A percentile compares a stretch with the other conserved stretches of the same genome.
Conservation (phyloP, 805 yeast genomes). For the Candida silvatica region DNA sequence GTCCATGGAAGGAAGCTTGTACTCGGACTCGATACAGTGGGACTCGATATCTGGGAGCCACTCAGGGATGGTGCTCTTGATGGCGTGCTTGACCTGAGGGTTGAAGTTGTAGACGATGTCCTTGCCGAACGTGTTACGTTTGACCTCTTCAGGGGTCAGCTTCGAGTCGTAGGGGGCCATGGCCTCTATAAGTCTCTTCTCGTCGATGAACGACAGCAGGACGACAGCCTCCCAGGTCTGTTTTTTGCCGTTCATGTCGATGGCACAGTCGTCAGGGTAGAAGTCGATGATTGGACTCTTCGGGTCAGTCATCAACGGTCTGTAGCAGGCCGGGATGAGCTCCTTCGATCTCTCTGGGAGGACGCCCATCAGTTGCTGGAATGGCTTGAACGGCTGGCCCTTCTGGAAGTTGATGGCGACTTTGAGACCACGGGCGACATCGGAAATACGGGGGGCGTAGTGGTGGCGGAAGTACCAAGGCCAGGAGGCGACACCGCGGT, state of each 20-base stretch:
- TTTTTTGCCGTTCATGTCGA: conserved; percentile 90
- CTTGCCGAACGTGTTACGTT: conserved; percentile 67
- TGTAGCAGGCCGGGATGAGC: conserved; percentile 69
- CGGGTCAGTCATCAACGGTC: conserved; percentile 79
- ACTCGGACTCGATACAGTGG: conserved; percentile 62
- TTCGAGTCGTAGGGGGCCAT: conserved; percentile 56
- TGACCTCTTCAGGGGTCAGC: conserved; percentile 60
- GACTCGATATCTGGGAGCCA: conserved; percentile 73
- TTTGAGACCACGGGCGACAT: conserved; percentile 64
- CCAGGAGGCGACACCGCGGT: conserved; percentile 91
- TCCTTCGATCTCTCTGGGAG: conserved; percentile 84
- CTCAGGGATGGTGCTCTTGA: conserved; percentile 69
- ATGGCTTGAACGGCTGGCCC: conserved; percentile 82
- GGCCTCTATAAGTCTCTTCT: conserved; percentile 60
- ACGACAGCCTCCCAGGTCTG: conserved; percentile 99
- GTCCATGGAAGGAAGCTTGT: conserved; percentile 40
- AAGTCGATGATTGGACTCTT: conserved; percentile 83
- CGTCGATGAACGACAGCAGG: conserved; percentile 85
- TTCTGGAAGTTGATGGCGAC: conserved; percentile 52
- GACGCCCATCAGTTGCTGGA: conserved; percentile 95
- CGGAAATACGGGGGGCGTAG: conserved; percentile 92
- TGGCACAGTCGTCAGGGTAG: conserved; percentile 80
- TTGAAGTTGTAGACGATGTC: conserved; percentile 64
- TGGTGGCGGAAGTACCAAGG: conserved; percentile 89
- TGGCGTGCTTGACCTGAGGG: conserved; percentile 62